Evolutionary conservation across 495 filamentous ascomycete species (phyloP), one percentile per base, ranked within the genome.

Genomic region (Penicillium manginii): DNA sequence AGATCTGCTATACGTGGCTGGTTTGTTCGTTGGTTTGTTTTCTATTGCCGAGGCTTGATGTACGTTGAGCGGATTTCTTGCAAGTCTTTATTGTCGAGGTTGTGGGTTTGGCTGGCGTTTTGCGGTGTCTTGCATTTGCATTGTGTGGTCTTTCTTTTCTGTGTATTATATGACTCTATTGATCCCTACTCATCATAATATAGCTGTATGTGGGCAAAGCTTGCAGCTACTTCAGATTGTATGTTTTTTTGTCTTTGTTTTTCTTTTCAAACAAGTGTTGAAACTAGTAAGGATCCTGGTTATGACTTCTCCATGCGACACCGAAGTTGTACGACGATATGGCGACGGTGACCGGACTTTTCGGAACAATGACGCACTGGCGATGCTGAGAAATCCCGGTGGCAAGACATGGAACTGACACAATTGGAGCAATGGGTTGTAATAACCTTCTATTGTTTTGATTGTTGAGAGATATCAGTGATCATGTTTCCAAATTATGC

Each of bases 11-110:
- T 17, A 21, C 22, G 18, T 26, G 33, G 12, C 23, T 26, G 14
- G 50, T 51, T 46, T 26, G 11, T 47, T 18, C n/a, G 3, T 50
- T 17, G 48, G 53, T 54, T 45, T 60, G 19, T 45, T 52, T 51
- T 52, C 53, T 45, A 23, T 29, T 50, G 51, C 35, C 14, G 11
- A 37, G 35, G 15, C 35, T 37, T 37, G 12, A 37, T 37, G 26
- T 29, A 29, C 26, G 26, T 29, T 29, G 26, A 29, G 26, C 5
- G 26, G 26, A 7, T 2, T 29, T 1, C 5, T 26, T 26, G 26
- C 4, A 26, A 6, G 7, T 4, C 7, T 26, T 26, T 6, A 26
- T 26, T 26, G 1, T 10, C 14, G 33, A 9, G 33, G 4, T 37
- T 37, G 8, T 11, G 11, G 33, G 11, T 15, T 37, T 37, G 33